Base-by-base conservation (phyloP, 495 filamentous ascomycete species). In the Daldinia bambusicola region DNA sequence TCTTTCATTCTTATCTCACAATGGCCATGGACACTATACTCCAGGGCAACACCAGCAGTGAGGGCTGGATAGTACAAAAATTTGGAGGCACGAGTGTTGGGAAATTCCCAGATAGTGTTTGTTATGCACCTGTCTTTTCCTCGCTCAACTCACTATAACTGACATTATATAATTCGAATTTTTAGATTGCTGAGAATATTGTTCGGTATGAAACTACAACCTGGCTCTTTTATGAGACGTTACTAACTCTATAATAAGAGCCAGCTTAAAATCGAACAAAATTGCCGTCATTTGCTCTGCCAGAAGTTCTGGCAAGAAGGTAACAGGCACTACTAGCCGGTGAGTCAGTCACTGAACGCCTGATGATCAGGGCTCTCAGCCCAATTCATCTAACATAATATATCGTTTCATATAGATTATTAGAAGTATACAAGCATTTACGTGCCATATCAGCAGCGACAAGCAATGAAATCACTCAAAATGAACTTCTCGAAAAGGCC, bases 211-310 rank as follows among this genome's bases (percentile, higher is more conserved):
- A 62, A 26, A 4, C 40, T 48, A 51, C 69, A 63, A 63, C 60
- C 56, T 61, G 9, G 4, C 22, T 41, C 62, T 14, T 8, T 20
- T 51, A 6, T 13, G 26, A 41, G 30, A 14, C 34, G n/a, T 18
- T 72, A 56, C 73, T 75, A 55, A 77, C 66, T 48, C 55, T 61
- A 32, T 65, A 34, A 76, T 32, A 70, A 97, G 93, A 76, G 83
- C 88, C 26, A 89, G 87, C 76, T 83, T 95, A 48, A 78, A 80
- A 31, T 82, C 87, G 37, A 86, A 92, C 66, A 89, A 86, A 75
- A 88, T 97, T 63, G 94, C 91, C 38, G 89, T 98, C 43, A 93
- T 98, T 30, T 98, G 95, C 75, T 99, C 95, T 45, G 95, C 95
- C 20, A 82, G 94, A 77, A 97, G 93, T 78, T 94, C 91, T 61